A percentile compares a stretch with the other conserved stretches of the same genome.
These are phyloP conservation scores for Podosphaera xanthii DNA, from an alignment of 2,329 filamentous ascomycete genomes.

Conservation along the genomic window DNA sequence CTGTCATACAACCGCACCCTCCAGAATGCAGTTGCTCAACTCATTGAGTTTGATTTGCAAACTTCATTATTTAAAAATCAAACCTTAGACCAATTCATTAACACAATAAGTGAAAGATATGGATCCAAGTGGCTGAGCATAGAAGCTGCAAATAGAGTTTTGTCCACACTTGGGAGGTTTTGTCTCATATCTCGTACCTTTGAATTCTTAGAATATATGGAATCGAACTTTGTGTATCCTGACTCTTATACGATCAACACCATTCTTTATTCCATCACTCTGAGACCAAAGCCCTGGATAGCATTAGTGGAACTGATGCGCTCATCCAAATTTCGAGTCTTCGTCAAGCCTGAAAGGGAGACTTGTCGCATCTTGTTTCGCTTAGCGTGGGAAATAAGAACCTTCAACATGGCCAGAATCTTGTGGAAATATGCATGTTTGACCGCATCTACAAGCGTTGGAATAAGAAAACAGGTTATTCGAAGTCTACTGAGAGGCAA, in stretches of 20 bases:
- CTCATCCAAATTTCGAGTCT: conserved; percentile 2
- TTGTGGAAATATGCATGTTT: conserved; percentile 26
- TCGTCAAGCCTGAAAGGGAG: background rate
- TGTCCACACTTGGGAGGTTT: conserved; percentile 14
- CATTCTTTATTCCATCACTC: conserved; percentile 9
- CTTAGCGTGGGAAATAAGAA: conserved; percentile 18
- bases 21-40: conserved; percentile 4
- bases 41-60: conserved; percentile 7
- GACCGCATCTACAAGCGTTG: conserved; percentile 12
- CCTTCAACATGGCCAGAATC: conserved; percentile 22
- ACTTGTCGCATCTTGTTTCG: conserved; percentile 20
- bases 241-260: conserved; percentile 7
- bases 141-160: conserved; percentile 18
- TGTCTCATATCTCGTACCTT: conserved; percentile 9
- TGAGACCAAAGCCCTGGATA: conserved; percentile 5
- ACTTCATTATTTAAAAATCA: conserved; percentile 2
- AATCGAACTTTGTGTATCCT: conserved; percentile 5
- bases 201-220: conserved; percentile 10
- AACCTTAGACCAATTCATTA: conserved; percentile 18
- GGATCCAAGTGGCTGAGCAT: conserved; percentile 19
- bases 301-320: conserved; percentile 7
- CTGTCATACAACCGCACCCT: conserved; percentile 4
- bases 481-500: conserved; percentile 3
- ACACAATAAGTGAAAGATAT: conserved; percentile 17
- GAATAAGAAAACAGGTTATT: conserved; percentile 5